These are phyloP conservation scores for Teunomyces atbi DNA, from an alignment of 805 yeast species.

Conservation along the genomic window DNA sequence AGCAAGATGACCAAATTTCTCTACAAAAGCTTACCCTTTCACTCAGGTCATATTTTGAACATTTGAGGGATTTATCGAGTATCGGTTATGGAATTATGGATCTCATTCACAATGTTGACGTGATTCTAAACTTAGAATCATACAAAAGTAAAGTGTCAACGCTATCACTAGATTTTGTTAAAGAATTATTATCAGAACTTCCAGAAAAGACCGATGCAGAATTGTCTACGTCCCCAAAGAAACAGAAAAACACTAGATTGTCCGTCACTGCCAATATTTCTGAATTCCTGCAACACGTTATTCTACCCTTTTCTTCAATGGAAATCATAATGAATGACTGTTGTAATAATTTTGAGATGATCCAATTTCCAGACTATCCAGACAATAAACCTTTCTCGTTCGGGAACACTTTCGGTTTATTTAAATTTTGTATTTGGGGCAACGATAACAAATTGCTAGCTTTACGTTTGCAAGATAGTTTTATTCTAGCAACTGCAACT, in stretches of 20 bases:
- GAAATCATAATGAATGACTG: conserved; percentile 6
- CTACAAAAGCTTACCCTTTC: conserved; percentile 10
- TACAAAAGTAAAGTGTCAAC: conserved; percentile 21
- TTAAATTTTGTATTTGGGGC: conserved; percentile 9
- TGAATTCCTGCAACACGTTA: conserved; percentile 10
- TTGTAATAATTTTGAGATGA: background rate
- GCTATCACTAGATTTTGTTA: conserved; percentile 12
- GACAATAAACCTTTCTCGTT: conserved; percentile 3
- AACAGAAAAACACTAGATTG: background rate
- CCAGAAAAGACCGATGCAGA: background rate
- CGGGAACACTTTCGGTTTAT: background rate
- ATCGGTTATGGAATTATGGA: conserved; percentile 11
- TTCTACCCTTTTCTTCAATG: conserved; percentile 11
- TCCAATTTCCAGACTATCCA: background rate
- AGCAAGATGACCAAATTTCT: conserved; percentile 15
- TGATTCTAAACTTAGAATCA: conserved; percentile 13
- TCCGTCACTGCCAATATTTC: conserved; percentile 1
- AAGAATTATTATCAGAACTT: background rate
- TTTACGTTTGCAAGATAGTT: conserved; percentile 6
- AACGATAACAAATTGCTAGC: conserved; percentile 6
- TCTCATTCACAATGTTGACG: conserved; percentile 5
- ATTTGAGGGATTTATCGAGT: conserved; percentile 6
- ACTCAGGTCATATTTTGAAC: background rate
- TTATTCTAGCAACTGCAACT: conserved; percentile 10
- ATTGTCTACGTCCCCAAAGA: background rate